Evolutionary conservation across 176 grass and related monocot species (phyloP), one percentile per base, ranked within the genome.

Genomic region (Bothriochloa decipiens): DNA sequence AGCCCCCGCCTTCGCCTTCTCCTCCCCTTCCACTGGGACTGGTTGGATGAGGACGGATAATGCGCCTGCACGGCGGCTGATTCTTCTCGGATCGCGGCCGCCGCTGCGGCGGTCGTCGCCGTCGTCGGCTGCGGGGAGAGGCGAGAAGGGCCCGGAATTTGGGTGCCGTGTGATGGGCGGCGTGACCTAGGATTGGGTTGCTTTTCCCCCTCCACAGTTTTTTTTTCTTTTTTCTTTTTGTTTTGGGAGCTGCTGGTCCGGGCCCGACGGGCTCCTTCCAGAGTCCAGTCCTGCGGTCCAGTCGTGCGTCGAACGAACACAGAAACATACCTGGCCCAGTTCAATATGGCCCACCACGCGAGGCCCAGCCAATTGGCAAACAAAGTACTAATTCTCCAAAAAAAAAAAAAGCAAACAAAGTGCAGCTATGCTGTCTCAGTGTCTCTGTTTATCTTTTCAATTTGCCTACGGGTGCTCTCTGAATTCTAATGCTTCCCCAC

Each of bases 141-240:
- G 78, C 29, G 65, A 55, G 65, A 81, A 81, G 46, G 65, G 10
- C 64, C 77, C 65, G 82, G 81, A 46, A 55, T 50, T 77, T 65
- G 72, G 72, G 53, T 89, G 83, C 83, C 88, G 78, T 86, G 83
- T 27, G 72, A 15, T 67, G 82, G 43, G 25, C 26, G 78, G 61
- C 29, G 62, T 77, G 78, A 68, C 88, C 88, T 89, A 89, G 81
- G 83, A 86, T 89, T 71, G 68, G 50, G 50, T 58, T 70, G 14
- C 11, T 64, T 78, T 71, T 33, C 58, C 8, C 43, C 18, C 22
- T 16, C 53, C 29, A n/a, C 1, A 58, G 4, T 61, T 87, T 87
- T 41, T 58, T 63, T 27, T 6, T 61, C 82, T 87, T 41, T 58
- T 63, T 27, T 6, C 20, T 63, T 13, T 12, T 11, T 57, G 46